Evolutionary conservation across 306 rosid genomes (phyloP).

Genomic region (Rosa multiflora): DNA sequence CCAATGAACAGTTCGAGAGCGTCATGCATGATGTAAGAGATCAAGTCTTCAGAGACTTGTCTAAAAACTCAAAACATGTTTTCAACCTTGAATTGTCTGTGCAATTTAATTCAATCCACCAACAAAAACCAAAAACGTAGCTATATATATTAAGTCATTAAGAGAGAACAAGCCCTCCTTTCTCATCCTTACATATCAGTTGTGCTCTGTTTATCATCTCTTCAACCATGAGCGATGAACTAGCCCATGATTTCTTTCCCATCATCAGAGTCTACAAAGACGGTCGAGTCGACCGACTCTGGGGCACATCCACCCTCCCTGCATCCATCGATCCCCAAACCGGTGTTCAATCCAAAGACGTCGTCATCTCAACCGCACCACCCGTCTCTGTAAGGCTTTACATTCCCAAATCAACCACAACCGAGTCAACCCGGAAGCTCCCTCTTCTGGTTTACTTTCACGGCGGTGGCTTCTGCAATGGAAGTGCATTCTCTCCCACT

Average conservation of each 20-base stretch:
- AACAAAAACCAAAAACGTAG: no score
- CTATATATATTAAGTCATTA: no score
- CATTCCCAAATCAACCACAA: slow-evolving; percentile 38
- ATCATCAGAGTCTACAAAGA: slow-evolving; percentile 53
- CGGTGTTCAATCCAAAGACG: slow-evolving; percentile 55
- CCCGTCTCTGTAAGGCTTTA: slow-evolving; percentile 46
- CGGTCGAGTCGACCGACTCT: slow-evolving; percentile 50
- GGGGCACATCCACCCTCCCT: slow-evolving; percentile 38
- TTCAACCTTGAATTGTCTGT: no score
- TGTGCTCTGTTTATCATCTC: neutral
- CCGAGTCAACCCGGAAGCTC: slow-evolving; percentile 26
- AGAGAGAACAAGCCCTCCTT: neutral
- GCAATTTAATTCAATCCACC: no score
- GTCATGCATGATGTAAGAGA: no score
- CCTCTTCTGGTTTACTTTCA: slow-evolving; percentile 64
- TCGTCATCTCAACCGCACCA: slow-evolving; percentile 42
- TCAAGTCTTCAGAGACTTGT: no score
- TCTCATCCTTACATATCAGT: neutral
- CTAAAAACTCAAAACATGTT: no score
- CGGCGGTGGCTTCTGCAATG: slow-evolving; percentile 62
- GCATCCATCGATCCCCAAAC: slow-evolving; percentile 39
- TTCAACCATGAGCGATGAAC: slow-evolving; percentile 16
- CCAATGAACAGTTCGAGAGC: no score
- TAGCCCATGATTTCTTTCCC: slow-evolving; percentile 37
- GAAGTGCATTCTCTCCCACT: slow-evolving; percentile 34